Conservation (phyloP, 2,329 filamentous ascomycete genomes). For the Diaporthe humulicola region DNA sequence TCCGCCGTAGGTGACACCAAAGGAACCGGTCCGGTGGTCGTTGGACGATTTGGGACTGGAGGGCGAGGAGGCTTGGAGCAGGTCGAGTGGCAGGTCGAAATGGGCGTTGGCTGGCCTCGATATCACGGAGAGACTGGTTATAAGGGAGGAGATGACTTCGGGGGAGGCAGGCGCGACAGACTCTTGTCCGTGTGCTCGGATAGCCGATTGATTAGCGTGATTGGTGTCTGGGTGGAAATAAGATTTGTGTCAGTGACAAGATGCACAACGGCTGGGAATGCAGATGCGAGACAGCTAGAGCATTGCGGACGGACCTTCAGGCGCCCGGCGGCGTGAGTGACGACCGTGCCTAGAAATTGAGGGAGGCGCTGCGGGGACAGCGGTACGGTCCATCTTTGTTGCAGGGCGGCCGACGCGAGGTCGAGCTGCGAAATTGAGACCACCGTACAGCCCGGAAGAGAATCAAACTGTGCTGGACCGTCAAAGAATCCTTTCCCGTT, state of each 20-base stretch:
- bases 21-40: constrained; percentile 63
- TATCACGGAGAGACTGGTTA: constrained; percentile 78
- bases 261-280: constrained; percentile 28
- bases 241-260: constrained; percentile 37
- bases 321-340: constrained; percentile 39
- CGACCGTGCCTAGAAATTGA: constrained; percentile 40
- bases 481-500: constrained; percentile 23
- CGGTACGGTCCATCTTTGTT: constrained; percentile 37
- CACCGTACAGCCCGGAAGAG: background rate
- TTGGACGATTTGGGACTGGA: constrained; percentile 44
- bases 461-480: constrained; percentile 11
- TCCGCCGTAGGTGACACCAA: constrained; percentile 81
- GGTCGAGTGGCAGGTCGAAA: constrained; percentile 71
- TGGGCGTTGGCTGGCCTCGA: constrained; percentile 77
- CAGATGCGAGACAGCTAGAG: constrained; percentile 29
- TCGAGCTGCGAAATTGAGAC: constrained; percentile 30
- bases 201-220: constrained; percentile 33
- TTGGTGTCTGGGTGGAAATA: constrained; percentile 32
- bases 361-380: constrained; percentile 42
- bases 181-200: constrained; percentile 30
- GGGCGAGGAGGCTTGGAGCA: constrained; percentile 50
- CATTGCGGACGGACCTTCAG: constrained; percentile 33
- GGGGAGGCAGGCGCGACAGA: constrained; percentile 66
- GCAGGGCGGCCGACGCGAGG: constrained; percentile 17
- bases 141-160: constrained; percentile 78